Percentiles rank a stretch among this genome's conserved stretches.
phyloP scores from a whole-genome alignment of 768 basidiomycete genomes.

The Floccularia luteovirens region DNA sequence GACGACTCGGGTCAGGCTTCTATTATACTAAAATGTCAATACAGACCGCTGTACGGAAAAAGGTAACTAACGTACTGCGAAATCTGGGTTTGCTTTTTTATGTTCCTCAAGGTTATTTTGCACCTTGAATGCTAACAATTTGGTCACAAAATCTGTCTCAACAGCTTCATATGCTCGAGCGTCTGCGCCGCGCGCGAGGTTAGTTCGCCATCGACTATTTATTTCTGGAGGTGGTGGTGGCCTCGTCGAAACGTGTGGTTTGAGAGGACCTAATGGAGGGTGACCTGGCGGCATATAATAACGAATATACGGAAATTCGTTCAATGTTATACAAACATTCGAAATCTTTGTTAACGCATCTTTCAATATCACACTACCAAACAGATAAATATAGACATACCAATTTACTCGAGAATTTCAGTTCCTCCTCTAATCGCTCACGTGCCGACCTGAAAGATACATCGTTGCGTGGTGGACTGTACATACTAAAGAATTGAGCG shows the following conservation, averaged over 20 bases:
- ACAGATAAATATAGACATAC: conserved; percentile 28
- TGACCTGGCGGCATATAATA: conserved; percentile 87
- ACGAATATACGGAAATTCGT: conserved; percentile 89
- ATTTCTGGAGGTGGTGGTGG: conserved; percentile 59
- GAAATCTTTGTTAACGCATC: conserved; percentile 48
- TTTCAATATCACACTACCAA: conserved; percentile 1
- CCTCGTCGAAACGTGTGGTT: conserved; percentile 55
- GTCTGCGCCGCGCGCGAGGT: conserved; percentile 66
- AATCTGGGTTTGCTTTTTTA: conserved; percentile 79
- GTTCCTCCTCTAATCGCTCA: conserved; percentile 79
- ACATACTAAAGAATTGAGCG: conserved; percentile 80
- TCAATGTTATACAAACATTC: conserved; percentile 83
- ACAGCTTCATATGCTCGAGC: conserved; percentile 63
- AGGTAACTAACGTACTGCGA: conserved; percentile 54
- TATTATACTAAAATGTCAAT: conserved; percentile 30
- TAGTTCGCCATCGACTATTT: conserved; percentile 71
- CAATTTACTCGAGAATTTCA: conserved; percentile 66
- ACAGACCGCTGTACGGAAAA: conserved; percentile 2
- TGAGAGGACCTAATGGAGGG: conserved; percentile 77
- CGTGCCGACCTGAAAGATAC: conserved; percentile 59
- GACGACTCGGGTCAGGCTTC: conserved; percentile 47
- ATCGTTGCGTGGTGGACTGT: conserved; percentile 74
- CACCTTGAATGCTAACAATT: conserved; percentile 78
- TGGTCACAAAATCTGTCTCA: conserved; percentile 72
- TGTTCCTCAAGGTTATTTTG: conserved; percentile 83